phyloP scores from a whole-genome alignment of 129 eudicot species.

The Calendula officinalis region DNA sequence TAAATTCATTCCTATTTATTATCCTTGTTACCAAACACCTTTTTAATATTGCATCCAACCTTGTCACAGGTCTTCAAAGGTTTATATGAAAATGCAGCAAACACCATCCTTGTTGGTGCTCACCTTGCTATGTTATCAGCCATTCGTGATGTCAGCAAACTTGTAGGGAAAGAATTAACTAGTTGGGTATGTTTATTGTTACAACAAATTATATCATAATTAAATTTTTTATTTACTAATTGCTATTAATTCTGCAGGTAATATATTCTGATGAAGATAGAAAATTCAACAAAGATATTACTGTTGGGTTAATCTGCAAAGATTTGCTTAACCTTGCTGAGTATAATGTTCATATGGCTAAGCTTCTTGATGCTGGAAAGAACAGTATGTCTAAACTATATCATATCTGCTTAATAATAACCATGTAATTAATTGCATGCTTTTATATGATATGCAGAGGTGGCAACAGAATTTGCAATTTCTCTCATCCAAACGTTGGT shows the following conservation, averaged over 20 bases:
- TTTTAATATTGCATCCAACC: conserved; percentile 1
- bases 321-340: conserved; percentile 89
- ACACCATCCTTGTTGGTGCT: conserved; percentile 65
- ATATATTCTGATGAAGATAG: conserved; percentile 91
- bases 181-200: conserved; percentile 70
- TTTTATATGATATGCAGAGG: conserved; percentile 51
- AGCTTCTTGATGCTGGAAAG: conserved; percentile 90
- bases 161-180: conserved; percentile 87
- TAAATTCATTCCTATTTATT: conserved; percentile 13
- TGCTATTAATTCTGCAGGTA: conserved; percentile 47
- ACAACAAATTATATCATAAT: background rate
- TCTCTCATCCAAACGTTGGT: conserved; percentile 72
- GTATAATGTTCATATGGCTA: conserved; percentile 88
- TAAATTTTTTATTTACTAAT: background rate
- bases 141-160: conserved; percentile 97
- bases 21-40: background rate
- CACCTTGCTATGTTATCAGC: conserved; percentile 82
- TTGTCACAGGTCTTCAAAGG: conserved; percentile 73
- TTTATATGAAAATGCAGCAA: conserved; percentile 77
- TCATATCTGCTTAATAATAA: background rate
- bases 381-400: conserved; percentile 59
- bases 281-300: conserved; percentile 83
- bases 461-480: conserved; percentile 84
- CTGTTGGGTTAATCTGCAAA: conserved; percentile 78
- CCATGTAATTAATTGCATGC: background rate